Evolutionary conservation across 2,329 filamentous ascomycete species (phyloP).

Genomic region (Colletotrichum somersetense): DNA sequence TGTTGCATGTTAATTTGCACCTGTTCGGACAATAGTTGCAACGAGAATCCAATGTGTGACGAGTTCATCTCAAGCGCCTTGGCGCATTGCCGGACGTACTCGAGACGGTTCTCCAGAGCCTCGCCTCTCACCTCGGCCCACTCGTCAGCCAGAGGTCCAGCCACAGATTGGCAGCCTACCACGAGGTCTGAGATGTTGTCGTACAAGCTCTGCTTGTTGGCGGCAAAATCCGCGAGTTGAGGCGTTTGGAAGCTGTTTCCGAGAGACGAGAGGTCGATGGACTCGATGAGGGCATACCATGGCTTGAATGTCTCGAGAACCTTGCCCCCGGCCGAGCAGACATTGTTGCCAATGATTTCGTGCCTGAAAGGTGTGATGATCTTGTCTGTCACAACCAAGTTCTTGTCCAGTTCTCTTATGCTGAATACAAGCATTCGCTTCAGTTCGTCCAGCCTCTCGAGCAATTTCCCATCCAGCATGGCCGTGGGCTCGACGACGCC

Average conservation of each 20-base stretch:
- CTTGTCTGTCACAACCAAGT: constrained; percentile 81
- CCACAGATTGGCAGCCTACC: constrained; percentile 89
- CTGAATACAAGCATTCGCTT: constrained; percentile 87
- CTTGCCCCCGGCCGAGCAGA: constrained; percentile 82
- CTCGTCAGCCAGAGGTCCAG: constrained; percentile 91
- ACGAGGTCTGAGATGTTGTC: constrained; percentile 93
- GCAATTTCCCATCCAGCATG: constrained; percentile 79
- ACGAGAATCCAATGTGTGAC: constrained; percentile 86
- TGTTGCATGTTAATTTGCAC: constrained; percentile 70
- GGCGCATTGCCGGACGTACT: constrained; percentile 81
- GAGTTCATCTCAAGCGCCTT: constrained; percentile 88
- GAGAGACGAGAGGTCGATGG: constrained; percentile 86
- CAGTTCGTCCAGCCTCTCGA: constrained; percentile 87
- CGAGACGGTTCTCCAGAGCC: constrained; percentile 87
- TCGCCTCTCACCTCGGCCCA: constrained; percentile 95
- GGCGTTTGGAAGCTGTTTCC: constrained; percentile 85
- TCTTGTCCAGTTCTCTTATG: constrained; percentile 89
- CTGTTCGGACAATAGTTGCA: constrained; percentile 88
- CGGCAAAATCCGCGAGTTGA: constrained; percentile 86
- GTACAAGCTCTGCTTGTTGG: constrained; percentile 93
- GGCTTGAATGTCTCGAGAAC: constrained; percentile 90
- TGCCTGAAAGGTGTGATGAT: constrained; percentile 84
- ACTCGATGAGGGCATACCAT: constrained; percentile 92
- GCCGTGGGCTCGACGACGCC: constrained; percentile 77
- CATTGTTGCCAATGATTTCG: constrained; percentile 81